These are phyloP conservation scores for Trichoderma guizhouense DNA, from an alignment of 2,329 filamentous ascomycete species.

Conservation along the genomic window DNA sequence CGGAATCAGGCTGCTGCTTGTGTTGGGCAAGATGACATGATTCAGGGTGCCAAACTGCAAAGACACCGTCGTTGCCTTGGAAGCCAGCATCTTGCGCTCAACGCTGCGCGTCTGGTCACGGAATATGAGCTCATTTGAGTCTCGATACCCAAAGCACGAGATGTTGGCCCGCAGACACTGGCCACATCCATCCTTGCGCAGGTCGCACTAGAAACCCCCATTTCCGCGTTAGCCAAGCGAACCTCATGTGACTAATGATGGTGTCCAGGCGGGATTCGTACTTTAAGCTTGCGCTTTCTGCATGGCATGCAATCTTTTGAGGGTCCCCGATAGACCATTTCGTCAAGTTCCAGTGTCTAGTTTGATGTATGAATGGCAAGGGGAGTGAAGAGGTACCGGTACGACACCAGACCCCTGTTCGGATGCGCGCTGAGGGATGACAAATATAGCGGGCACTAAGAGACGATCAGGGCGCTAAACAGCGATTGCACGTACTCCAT, in stretches of 20 bases:
- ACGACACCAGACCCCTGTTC: not conserved
- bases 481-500: not conserved
- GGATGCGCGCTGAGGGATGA: not conserved
- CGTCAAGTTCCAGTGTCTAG: not conserved
- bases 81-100: conserved; percentile 17
- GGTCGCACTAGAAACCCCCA: conserved; percentile 23
- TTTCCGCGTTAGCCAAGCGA: not conserved
- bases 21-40: not conserved
- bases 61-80: not conserved
- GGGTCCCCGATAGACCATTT: conserved; percentile 26
- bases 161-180: conserved; percentile 26
- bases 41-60: conserved; percentile 2
- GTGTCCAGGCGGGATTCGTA: conserved; percentile 1
- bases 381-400: not conserved
- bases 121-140: conserved; percentile 25
- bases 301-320: conserved; percentile 27
- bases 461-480: not conserved
- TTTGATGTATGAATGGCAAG: not conserved
- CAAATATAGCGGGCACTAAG: not conserved
- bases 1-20: not conserved
- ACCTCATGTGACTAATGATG: not conserved
- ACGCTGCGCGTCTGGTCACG: conserved; percentile 24
- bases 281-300: conserved; percentile 26
- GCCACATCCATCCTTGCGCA: conserved; percentile 22
- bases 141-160: conserved; percentile 27